Conservation (phyloP, 805 yeast species). For the Spathaspora arborariae region DNA sequence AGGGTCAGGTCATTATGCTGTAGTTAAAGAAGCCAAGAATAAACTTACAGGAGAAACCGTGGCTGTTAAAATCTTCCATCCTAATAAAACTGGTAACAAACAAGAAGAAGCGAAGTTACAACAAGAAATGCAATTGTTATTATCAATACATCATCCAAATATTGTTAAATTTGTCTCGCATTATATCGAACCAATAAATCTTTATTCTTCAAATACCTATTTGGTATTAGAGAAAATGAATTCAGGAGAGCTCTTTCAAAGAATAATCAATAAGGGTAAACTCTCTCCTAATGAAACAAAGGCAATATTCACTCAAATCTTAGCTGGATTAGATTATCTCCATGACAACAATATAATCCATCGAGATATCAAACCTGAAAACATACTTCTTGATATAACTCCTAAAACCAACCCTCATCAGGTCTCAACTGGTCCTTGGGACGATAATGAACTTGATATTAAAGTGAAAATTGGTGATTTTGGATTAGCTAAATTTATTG, state of each 20-base stretch:
- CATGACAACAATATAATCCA: slow-evolving; percentile 41
- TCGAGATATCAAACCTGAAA: slow-evolving; percentile 45
- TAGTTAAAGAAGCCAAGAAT: slow-evolving; percentile 67
- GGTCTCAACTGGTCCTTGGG: slow-evolving; percentile 52
- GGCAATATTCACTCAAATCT: slow-evolving; percentile 49
- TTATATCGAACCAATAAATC: slow-evolving; percentile 51
- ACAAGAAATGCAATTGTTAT: slow-evolving; percentile 64
- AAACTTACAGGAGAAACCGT: slow-evolving; percentile 55
- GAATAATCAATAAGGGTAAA: slow-evolving; percentile 63
- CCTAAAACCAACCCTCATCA: slow-evolving; percentile 30
- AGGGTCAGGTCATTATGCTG: slow-evolving; percentile 79
- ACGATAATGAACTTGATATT: slow-evolving; percentile 54
- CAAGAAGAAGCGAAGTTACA: slow-evolving; percentile 43
- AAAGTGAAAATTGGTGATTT: slow-evolving; percentile 78
- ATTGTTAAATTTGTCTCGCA: slow-evolving; percentile 62
- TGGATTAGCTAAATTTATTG: slow-evolving; percentile 68
- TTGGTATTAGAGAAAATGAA: slow-evolving; percentile 70
- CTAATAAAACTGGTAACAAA: slow-evolving; percentile 31
- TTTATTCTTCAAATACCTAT: slow-evolving; percentile 51
- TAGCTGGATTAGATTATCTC: slow-evolving; percentile 35
- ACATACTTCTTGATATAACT: slow-evolving; percentile 46
- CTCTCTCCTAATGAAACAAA: slow-evolving; percentile 60
- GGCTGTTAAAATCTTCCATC: slow-evolving; percentile 74
- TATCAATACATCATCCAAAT: slow-evolving; percentile 65
- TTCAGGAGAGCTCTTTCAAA: slow-evolving; percentile 72